Base-by-base conservation (phyloP, 768 basidiomycete species). In the Psilocybe subaeruginosa region DNA sequence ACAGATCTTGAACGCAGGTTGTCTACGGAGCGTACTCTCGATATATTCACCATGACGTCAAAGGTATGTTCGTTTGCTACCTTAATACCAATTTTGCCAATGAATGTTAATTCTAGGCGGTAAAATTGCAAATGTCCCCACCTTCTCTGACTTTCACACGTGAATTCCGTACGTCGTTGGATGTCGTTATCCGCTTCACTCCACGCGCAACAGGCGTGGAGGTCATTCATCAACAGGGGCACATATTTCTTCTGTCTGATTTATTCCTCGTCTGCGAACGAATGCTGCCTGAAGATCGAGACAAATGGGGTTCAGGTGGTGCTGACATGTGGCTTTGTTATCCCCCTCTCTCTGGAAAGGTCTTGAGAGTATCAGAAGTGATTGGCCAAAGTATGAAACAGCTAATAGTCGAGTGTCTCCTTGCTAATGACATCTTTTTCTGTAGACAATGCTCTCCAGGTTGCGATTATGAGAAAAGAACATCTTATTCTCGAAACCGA, bases 301-400 rank as follows among this genome's bases (percentile, higher is more conserved):
- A 76, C 41, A 75, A 80, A 29, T 67, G 73, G 61, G 80, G 77
- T 11, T 74, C 78, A 33, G 84, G 86, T 60, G 86, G 86, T 9
- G 82, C 89, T 4, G 94, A 97, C 70, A 91, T 97, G 89, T 93
- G 88, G 87, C 79, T 99, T 49, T 86, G 89, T 66, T 99, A 97
- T 78, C 97, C 97, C 16, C 97, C 97, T 4, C 78, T 99, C 35
- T 90, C 97, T 11, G 97, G 95, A 4, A 98, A 97, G 72, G 95
- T 97, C 68, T 80, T 99, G 56, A 83, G 84, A 60, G 89, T 92
- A 3, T 78, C 78, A 8, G 88, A 88, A 64, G 79, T 84, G 3
- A 78, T 79, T 58, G 87, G 81, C 37, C 82, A 82, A 80, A 85
- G 93, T 85, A 61, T 59, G 84, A 29, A 50, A 48, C 31, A n/a